A percentile compares a stretch with the other conserved stretches of the same genome.
Conservation (phyloP, 768 basidiomycete genomes). For the Russula dissimulans region DNA sequence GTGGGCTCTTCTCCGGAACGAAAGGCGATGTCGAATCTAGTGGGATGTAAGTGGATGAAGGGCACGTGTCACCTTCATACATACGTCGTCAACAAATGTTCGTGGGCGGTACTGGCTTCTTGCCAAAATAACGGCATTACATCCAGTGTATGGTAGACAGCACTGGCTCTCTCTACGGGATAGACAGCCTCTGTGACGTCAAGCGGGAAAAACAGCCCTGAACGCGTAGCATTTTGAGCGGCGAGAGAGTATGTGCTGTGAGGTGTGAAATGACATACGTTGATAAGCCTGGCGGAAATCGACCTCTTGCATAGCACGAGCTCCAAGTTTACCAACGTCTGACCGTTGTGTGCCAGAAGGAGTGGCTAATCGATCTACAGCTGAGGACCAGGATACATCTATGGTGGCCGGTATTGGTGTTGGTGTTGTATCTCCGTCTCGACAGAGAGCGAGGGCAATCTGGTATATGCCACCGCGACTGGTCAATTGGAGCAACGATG, state of each 20-base stretch:
- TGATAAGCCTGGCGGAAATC: slow-evolving; percentile 48
- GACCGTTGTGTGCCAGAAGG: background rate
- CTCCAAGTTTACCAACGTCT: slow-evolving; percentile 34
- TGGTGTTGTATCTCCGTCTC: background rate
- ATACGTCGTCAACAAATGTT: slow-evolving; percentile 57
- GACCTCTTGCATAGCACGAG: slow-evolving; percentile 35
- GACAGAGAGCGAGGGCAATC: background rate
- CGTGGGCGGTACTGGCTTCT: slow-evolving; percentile 36
- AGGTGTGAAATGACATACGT: slow-evolving; percentile 31
- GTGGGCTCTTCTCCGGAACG: slow-evolving; percentile 42
- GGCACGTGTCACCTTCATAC: slow-evolving; percentile 6
- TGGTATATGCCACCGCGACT: slow-evolving; percentile 14
- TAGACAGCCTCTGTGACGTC: slow-evolving; percentile 8
- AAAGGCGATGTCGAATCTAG: slow-evolving; percentile 56
- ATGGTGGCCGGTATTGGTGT: background rate
- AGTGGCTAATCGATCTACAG: slow-evolving; percentile 1
- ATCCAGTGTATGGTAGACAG: slow-evolving; percentile 42
- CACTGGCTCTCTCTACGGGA: slow-evolving; percentile 27
- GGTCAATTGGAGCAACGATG: slow-evolving; percentile 13
- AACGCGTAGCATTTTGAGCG: background rate
- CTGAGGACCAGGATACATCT: slow-evolving; percentile 4
- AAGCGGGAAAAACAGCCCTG: slow-evolving; percentile 21
- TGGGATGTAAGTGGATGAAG: background rate
- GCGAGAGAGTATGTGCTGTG: background rate
- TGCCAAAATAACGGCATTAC: slow-evolving; percentile 50